Base-by-base conservation (phyloP, 2,329 filamentous ascomycete genomes). In the Stromatinia cepivora region DNA sequence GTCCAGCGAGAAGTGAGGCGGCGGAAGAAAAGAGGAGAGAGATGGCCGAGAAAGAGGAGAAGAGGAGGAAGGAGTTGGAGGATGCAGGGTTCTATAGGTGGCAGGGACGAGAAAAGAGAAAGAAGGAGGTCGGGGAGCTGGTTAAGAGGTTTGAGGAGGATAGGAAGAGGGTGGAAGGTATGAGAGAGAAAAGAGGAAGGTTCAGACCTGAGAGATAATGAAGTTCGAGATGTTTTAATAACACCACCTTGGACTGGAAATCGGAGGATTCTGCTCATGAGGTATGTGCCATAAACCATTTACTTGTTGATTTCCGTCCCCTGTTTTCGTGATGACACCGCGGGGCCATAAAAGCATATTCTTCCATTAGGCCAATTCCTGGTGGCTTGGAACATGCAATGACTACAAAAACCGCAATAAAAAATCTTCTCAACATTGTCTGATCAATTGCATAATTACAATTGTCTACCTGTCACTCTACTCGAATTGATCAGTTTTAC, bases 51-150 rank as follows among this genome's bases (percentile, higher is more conserved):
- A 86, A 88, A 80, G 84, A 85, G 75, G 84, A 87, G 78, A 83
- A 86, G 81, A 88, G 86, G 82, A 86, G 84, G 77, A 84, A 86
- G 71, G 87, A 88, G 46, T 82, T 88, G 73, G 86, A 87, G 66
- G 88, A 92, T 78, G 66, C 66, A 36, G 66, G 66, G 52, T 95
- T 96, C 79, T 96, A 96, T 80, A 84, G 92, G 69, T 96, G 94
- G 84, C 92, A 96, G 85, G 85, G 87, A 75, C 82, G 92, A 62
- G 91, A 96, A 83, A 89, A 87, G 82, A 88, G 88, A 81, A 95
- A 95, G 84, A 87, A 88, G 76, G 86, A 88, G 75, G 90, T 93
- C 79, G 83, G 85, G 56, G 86, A 90, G 75, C 79, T 95, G 78
- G 80, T 92, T 73, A 88, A 83, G 81, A 84, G 85, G 77, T 96